Evolutionary conservation across 1,284 basidiomycete species (phyloP), one percentile per base, ranked within the genome.

Genomic region (Marasmius sp.): DNA sequence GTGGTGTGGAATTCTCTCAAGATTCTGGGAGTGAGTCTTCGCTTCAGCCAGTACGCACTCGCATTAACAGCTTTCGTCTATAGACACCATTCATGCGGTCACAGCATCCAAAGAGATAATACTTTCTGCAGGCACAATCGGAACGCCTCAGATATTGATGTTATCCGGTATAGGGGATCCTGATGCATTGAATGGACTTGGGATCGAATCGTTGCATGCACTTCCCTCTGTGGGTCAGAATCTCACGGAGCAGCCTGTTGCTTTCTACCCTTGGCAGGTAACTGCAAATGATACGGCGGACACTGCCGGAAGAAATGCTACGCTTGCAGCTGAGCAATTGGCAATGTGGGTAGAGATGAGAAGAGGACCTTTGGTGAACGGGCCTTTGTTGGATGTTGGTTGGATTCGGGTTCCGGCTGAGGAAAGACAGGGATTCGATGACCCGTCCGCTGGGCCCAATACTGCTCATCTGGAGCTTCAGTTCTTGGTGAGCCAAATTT

Each of bases 121-220:
- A 41, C 71, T 84, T 7, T 78, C 80, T 43, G 76, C 78, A 5
- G 81, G 81, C 11, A 67, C 76, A 0, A 66, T 81, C 8, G 72
- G 71, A 0, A 75, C 77, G 1, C 80, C 82, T 10, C 78, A 80
- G 53, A 71, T 84, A 27, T 75, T 84, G 12, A 68, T 78, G 52
- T 72, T 79, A 45, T 81, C 80, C 12, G 83, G 83, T 33, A 81
- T 85, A 61, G 83, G 83, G 14, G 60, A 71, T 54, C 20, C 64
- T 6, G 49, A 63, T 1, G 58, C 55, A 10, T 54, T 54, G 34
- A 11, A 11, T 14, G 14, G 12, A 1, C n/a, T 72, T 2, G 70
- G 70, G 0, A 68, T 77, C 37, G 39, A 61, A 27, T 58, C 73
- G 1, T 64, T 78, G 10, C 62, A 76, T 9, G 61, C 75, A 65